Base-by-base conservation (phyloP, 345 rosid genomes). In the Sisymbrium irio region DNA sequence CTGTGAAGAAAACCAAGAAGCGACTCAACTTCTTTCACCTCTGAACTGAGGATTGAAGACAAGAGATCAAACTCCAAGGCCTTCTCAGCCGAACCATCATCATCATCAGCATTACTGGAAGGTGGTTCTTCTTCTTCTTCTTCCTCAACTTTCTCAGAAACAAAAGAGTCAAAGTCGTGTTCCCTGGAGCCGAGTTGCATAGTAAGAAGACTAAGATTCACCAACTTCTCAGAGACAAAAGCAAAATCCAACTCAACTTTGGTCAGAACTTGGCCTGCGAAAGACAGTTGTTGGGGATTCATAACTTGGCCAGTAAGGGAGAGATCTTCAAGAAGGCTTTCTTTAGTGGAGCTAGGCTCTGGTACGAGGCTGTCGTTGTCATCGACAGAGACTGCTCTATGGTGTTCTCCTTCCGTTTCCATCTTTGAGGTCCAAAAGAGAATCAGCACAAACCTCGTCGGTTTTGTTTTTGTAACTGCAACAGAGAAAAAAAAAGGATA, bases 121-220 rank as follows among this genome's bases (percentile, higher is more conserved):
- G 70, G 36, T 25, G 60, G 49, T 50, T n/a, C n/a, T n/a, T n/a
- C n/a, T n/a, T n/a, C n/a, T 3, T 74, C 62, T 61, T 69, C 79
- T 62, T 63, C 61, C 42, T 65, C 78, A 65, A 12, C n/a, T 6
- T 78, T 68, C 12, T 57, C 77, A 18, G 79, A 64, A 56, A 83
- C 81, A 74, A 81, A 79, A 10, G 85, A 78, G 68, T 92, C 99
- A 42, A 95, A 81, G 39, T 92, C 96, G 63, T 68, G 71, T 79
- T 92, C 99, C 81, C 85, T 89, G 13, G 84, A 78, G 3, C 85
- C 93, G 61, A 89, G 83, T 62, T 79, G 86, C 99, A 92, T 88
- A 79, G 80, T 84, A 60, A 95, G 90, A 76, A 90, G 68, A 62
- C 74, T 83, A 15, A 95, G 75, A 81, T 95, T 92, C 59, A 82